Percentiles rank a stretch among this genome's conserved stretches.
phyloP scores from a whole-genome alignment of 306 rosid genomes.

The Vigna mungo region DNA sequence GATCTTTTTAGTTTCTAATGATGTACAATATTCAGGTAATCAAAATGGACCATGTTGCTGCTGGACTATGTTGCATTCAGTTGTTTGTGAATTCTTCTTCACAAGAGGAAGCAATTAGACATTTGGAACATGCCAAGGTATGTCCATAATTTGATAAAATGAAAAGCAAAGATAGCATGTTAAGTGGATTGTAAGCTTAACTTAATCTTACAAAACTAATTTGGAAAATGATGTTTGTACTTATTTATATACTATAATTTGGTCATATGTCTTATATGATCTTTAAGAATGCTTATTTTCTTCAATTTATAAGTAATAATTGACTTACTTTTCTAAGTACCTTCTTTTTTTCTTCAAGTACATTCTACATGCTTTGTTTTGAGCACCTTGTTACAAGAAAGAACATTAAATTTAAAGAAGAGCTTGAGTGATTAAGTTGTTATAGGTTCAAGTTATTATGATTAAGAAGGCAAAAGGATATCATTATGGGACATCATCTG shows the following conservation, averaged over 20 bases:
- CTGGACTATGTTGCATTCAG: slow-evolving; percentile 98
- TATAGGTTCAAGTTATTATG: neutral
- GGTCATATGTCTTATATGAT: too few species aligned
- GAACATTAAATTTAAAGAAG: slow-evolving; percentile 16
- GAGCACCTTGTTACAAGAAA: slow-evolving; percentile 9
- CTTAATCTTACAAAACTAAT: too few species aligned
- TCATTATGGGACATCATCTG: slow-evolving; percentile 6
- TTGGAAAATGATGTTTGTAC: too few species aligned
- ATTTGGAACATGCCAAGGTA: slow-evolving; percentile 97
- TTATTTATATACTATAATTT: too few species aligned
- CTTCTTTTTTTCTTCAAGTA: slow-evolving; percentile 24
- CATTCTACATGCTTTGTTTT: slow-evolving; percentile 6
- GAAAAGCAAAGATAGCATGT: slow-evolving; percentile 5
- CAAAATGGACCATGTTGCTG: slow-evolving; percentile 90
- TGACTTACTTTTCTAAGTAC: neutral
- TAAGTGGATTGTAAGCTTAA: too few species aligned
- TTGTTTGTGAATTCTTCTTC: slow-evolving; percentile 85
- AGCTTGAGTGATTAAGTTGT: slow-evolving; percentile 7
- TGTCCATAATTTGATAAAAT: slow-evolving; percentile 37
- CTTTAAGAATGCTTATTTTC: neutral
- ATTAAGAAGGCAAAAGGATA: slow-evolving; percentile 11
- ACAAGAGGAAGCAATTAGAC: slow-evolving; percentile 92
- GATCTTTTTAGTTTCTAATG: slow-evolving; percentile 27
- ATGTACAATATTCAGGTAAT: slow-evolving; percentile 65
- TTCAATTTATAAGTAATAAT: neutral